These are phyloP conservation scores for Acidomyces sp. DNA, from an alignment of 495 filamentous ascomycete species.

Conservation along the genomic window DNA sequence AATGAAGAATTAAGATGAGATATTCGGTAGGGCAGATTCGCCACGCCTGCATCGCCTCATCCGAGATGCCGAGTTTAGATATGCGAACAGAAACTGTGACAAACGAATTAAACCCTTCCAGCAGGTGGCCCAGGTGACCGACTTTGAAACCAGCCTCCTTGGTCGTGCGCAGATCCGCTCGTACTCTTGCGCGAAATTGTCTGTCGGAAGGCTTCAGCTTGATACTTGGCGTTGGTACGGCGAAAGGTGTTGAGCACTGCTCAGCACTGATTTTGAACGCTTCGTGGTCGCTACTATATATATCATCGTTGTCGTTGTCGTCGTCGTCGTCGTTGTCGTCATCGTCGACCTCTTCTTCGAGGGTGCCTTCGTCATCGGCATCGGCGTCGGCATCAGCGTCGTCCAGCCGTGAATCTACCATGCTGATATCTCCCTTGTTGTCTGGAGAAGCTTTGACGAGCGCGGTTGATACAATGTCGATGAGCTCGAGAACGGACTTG, in stretches of 20 bases:
- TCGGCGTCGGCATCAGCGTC: conserved; percentile 24
- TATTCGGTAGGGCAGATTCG: conserved; percentile 52
- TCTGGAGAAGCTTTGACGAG: conserved; percentile 15
- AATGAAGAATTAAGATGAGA: conserved; percentile 64
- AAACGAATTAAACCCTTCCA: conserved; percentile 33
- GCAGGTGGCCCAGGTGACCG: conserved; percentile 44
- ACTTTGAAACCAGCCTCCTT: conserved; percentile 61
- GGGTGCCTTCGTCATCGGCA: conserved; percentile 12
- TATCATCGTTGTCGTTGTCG: conserved; percentile 13
- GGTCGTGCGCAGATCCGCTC: conserved; percentile 47
- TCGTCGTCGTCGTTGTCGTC: conserved; percentile 9
- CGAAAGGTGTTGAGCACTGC: not conserved
- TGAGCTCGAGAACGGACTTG: conserved; percentile 26
- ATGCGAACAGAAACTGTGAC: conserved; percentile 56
- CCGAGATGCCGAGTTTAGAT: conserved; percentile 57
- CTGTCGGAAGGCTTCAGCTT: conserved; percentile 12
- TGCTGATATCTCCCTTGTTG: conserved; percentile 25
- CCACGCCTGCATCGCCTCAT: conserved; percentile 70
- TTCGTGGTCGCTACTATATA: conserved; percentile 17
- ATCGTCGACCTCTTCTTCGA: conserved; percentile 23
- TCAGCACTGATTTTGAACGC: conserved; percentile 8
- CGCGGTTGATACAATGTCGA: conserved; percentile 27
- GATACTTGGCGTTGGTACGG: conserved; percentile 2
- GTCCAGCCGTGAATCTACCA: conserved; percentile 27
- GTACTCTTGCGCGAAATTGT: conserved; percentile 32